Percentiles rank a stretch among this genome's conserved stretches.
Evolutionary conservation across 805 yeast species (phyloP).

Genomic region (Candida sonorensis): DNA sequence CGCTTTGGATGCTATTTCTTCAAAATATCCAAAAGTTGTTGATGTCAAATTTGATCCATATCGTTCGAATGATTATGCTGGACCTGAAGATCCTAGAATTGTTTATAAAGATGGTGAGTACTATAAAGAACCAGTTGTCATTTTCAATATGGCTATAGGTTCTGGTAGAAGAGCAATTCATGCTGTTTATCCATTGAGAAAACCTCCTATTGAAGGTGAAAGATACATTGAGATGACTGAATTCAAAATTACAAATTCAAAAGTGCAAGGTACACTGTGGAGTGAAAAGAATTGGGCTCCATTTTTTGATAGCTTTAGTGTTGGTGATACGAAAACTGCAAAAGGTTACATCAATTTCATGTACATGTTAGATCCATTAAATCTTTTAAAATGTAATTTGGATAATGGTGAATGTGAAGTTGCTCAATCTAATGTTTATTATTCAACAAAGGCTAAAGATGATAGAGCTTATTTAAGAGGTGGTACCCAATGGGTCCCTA

Average conservation of each 20-base stretch:
- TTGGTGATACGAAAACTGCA: conserved; percentile 21
- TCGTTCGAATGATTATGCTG: conserved; percentile 23
- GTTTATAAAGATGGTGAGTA: conserved; percentile 29
- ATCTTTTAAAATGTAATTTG: conserved; percentile 26
- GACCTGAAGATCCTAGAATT: conserved; percentile 49
- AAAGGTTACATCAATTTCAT: conserved; percentile 24
- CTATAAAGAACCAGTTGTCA: conserved; percentile 38
- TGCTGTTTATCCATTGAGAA: conserved; percentile 27
- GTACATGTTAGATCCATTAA: conserved; percentile 28
- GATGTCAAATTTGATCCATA: conserved; percentile 24
- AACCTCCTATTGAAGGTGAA: too few relatives aligned
- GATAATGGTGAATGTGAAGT: conserved; percentile 26
- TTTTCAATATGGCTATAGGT: conserved; percentile 30
- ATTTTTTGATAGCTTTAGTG: conserved; percentile 25
- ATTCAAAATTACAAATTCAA: too few relatives aligned
- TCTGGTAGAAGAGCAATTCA: conserved; percentile 26
- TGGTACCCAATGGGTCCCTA: conserved; percentile 25
- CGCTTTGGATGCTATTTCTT: conserved; percentile 19
- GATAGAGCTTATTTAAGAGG: conserved; percentile 24
- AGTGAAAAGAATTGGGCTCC: conserved; percentile 35
- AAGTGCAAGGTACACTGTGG: conserved; percentile 18
- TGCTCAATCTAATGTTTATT: conserved; percentile 22
- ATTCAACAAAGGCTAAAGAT: conserved; percentile 11
- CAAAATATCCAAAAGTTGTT: conserved; percentile 26
- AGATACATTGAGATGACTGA: too few relatives aligned